Evolutionary conservation across 2,329 filamentous ascomycete genomes (phyloP), one percentile per base, ranked within the genome.

Genomic region (Sclerotinia trifoliorum): DNA sequence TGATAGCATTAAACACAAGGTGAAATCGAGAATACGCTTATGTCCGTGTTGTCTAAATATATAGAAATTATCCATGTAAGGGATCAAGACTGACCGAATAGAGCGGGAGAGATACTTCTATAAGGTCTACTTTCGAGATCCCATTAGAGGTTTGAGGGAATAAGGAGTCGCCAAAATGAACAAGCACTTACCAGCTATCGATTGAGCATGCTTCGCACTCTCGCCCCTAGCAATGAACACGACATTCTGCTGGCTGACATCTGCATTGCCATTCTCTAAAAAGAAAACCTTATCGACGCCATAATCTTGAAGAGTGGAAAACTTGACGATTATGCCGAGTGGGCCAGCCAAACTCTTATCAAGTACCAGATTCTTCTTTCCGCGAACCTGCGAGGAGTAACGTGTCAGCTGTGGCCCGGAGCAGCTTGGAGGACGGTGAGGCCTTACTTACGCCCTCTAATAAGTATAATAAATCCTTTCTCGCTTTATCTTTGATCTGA

Each of bases 261-360:
- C 94, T 79, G 93, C 90, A 80, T 99, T 98, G 77, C 90, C 88
- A 80, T 97, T 98, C 80, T 99, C 95, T 58, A 99, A 84, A 77
- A 97, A 90, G 83, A 98, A 99, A 73, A 97, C 92, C 80, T 96
- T 96, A 80, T 98, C 94, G 74, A 99, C 94, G 42, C 96, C 96
- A 81, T 98, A 97, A 77, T 99, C 95, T 78, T 98, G 93, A 21
- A 97, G 85, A 13, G 92, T 94, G 29, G 94, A 94, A 77, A 97
- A 96, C 79, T 97, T 97, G 81, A 96, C 93, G 73, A 99, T 90
- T 69, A 94, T 85, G 69, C 94, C 93, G 74, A 99, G 86, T 42
- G 94, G 92, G 32, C 94, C 95, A 73, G 94, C 93, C 74, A 99
- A 85, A 75, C 89, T 90, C 80, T 91, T 92, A 79, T 98, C 94